Evolutionary conservation across 2,329 filamentous ascomycete genomes (phyloP), one percentile per base, ranked within the genome.

Genomic region (Phialophora chinensis): DNA sequence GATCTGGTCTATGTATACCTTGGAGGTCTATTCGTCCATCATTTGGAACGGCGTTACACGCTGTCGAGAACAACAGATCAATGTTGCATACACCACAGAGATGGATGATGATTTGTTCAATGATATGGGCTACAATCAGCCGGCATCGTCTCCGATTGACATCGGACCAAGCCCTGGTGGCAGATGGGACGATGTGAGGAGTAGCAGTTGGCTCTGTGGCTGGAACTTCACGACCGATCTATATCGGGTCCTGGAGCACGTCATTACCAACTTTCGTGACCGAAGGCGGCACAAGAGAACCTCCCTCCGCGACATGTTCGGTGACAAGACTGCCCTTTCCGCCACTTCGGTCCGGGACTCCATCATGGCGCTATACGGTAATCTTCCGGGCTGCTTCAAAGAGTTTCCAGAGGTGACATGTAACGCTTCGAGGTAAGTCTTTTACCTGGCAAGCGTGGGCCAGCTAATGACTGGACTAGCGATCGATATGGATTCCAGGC

Each of bases 151-250:
- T 66, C 65, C 67, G 3, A 47, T 64, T 27, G 61, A 60, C 33
- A 64, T 69, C 12, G 60, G 66, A 54, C 68, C 71, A 52, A 69
- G 60, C 8, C 63, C 68, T 4, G 60, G 66, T 60, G 49, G 60
- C 38, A 63, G 54, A 53, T 54, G 55, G 55, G 67, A 35, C 42
- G 23, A 65, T 20, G 64, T 71, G 3, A 65, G 68, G 12, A 67
- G 67, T 3, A 70, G 72, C 33, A 73, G 77, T 64, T 87, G 85
- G 85, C 74, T 87, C 7, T 78, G 79, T 50, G 85, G 85, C 20
- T 87, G 83, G 84, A 87, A 87, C 73, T 86, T 86, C 65, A 84
- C 81, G 6, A 86, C 83, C 0, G 84, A 87, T 70, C 74, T 87
- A 0, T 87, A 86, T 70, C 81, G 84, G 4, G 78, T 87, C 8